Evolutionary conservation across 352 stramenopile genomes (phyloP).

Genomic region (Elongisporangium anandrum): DNA sequence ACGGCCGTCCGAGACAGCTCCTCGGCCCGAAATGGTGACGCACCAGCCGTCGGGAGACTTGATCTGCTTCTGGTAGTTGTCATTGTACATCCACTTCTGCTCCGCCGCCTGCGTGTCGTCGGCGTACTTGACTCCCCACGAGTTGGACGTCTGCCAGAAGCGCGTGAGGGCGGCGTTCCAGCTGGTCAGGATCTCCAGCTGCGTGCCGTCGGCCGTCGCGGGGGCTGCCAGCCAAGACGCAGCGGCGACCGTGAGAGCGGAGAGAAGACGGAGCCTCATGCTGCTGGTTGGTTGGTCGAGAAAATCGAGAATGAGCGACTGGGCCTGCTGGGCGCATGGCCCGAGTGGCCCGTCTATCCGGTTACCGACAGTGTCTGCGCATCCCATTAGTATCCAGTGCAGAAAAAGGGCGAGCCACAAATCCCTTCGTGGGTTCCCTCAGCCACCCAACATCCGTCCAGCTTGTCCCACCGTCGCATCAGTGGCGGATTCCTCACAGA

Average conservation of each 20-base stretch:
- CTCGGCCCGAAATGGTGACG: not conserved
- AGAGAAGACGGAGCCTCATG: not conserved
- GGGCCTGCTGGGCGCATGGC: not conserved
- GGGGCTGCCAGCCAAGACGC: not conserved
- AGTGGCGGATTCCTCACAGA: too few species aligned
- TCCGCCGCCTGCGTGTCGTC: not conserved
- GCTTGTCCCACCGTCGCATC: not conserved
- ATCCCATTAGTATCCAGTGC: not conserved
- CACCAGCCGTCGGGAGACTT: not conserved
- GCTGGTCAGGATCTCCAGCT: not conserved
- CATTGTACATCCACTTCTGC: not conserved
- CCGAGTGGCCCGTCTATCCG: not conserved
- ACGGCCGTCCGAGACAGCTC: not conserved
- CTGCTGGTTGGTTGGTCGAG: slow-evolving; percentile 1
- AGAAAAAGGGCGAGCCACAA: not conserved
- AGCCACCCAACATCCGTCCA: not conserved
- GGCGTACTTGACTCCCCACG: not conserved
- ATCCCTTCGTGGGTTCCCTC: not conserved
- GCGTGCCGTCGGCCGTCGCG: not conserved
- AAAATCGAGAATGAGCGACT: slow-evolving; percentile 6
- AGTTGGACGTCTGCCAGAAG: not conserved
- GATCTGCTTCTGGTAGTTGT: not conserved
- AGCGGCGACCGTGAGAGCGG: not conserved
- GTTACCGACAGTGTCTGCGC: not conserved
- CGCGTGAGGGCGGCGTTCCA: not conserved